Base-by-base conservation (phyloP, 2,329 filamentous ascomycete genomes). In the Corniculantispora saksenae region DNA sequence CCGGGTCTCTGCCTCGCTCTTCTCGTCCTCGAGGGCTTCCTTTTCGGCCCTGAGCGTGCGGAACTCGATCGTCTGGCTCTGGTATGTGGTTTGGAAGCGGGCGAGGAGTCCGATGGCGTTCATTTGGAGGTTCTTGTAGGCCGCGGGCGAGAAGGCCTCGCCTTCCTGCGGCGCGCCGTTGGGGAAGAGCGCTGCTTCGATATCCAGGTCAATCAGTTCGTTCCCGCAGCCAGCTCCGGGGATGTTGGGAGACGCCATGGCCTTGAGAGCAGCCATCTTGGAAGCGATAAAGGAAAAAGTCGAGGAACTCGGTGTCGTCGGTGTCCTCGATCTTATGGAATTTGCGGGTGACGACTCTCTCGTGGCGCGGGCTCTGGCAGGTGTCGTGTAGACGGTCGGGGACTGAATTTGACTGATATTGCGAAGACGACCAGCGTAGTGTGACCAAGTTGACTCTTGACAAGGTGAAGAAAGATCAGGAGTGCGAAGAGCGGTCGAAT, bases 81-180 rank as follows among this genome's bases (percentile, higher is more conserved):
- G 83, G 72, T 89, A 89, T 35, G 86, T 87, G 13, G 75, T 76
- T 70, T 89, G 88, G 68, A 89, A 83, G 71, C 80, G 83, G 25
- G 77, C 78, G 27, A 90, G 73, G 5, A 89, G 75, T 4, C 84
- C 83, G 5, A 79, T 77, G 3, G 88, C 87, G 64, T 86, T 87
- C 67, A 78, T 75, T 65, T 86, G 84, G n/a, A 89, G 78, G 71
- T 86, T 88, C 72, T 86, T 87, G 75, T 83, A 89, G 12, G 84
- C 83, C 0, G 84, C 80, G 0, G 86, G 86, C 1, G 86, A 87
- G 72, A 87, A 86, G 1, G 82, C 71, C 48, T 86, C 83, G 45
- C 79, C 74, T 15, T 82, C 79, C 0, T 71, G 69, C 1, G 83
- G 77, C 0, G 77, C 70, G 2, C 78, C 77, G 1, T 74, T 67